Base-by-base conservation (phyloP, 495 filamentous ascomycete genomes). In the Astrocystis sublimbata region DNA sequence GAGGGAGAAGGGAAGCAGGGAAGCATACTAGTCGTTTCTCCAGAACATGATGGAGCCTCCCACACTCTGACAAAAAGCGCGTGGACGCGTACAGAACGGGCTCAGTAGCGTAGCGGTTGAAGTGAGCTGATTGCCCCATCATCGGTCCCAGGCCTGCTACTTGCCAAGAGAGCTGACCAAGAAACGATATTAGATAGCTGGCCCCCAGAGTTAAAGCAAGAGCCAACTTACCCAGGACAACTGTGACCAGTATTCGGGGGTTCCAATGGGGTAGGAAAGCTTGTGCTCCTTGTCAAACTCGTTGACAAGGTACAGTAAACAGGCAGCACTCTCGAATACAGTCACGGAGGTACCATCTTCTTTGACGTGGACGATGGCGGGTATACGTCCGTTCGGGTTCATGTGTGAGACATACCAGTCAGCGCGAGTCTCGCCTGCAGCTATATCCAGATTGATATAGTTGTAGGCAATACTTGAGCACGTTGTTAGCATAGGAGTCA, bases 321-420 rank as follows among this genome's bases (percentile, higher is more conserved):
- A 92, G 63, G 87, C 78, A 46, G 86, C 86, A 49, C 84, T 87
- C 69, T 96, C 91, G 68, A 92, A 93, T 10, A 93, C 74, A 26
- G 81, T 77, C 71, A 92, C 89, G 38, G 58, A 64, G 42, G 46
- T 62, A 65, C 83, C 83, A 55, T 82, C 79, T 47, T 73, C 68
- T 74, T 93, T 91, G 47, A 87, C 87, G 38, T 65, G 58, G n/a
- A 61, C 17, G 40, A 96, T 73, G 35, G 90, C 88, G 21, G 91
- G 91, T 70, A 96, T 91, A 60, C 90, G 89, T 66, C 91, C 90
- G 71, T 96, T 93, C 63, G 91, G 91, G 71, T 92, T 92, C 73
- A 92, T 88, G n/a, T n/a, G n/a, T 35, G 81, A 84, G 50, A 64
- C 66, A 55, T 68, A 81, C 63, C 80, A 85, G 30, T 60, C 49